Conservation (phyloP, 2,329 filamentous ascomycete species). For the Biscogniauxia sp. region DNA sequence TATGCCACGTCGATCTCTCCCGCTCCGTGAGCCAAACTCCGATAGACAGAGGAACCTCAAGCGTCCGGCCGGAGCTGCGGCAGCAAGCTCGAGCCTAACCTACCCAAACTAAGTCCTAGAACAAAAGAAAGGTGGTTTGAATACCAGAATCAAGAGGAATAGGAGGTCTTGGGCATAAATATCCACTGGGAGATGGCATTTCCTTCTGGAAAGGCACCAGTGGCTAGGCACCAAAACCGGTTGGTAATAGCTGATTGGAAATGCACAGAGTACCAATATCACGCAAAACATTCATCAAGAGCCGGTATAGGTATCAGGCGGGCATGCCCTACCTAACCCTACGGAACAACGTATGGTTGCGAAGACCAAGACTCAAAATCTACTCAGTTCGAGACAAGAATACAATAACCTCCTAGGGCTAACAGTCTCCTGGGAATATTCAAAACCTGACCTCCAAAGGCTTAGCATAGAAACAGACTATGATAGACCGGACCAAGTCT, state of each 20-base stretch:
- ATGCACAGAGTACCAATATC: not conserved
- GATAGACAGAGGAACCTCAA: not conserved
- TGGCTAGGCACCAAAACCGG: not conserved
- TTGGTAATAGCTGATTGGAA: too few species aligned
- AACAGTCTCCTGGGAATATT: too few species aligned
- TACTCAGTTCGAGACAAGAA: too few species aligned
- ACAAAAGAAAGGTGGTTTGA: not conserved
- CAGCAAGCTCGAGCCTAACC: not conserved
- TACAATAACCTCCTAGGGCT: too few species aligned
- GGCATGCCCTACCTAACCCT: too few species aligned
- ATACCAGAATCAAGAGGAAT: too few species aligned
- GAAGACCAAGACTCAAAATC: too few species aligned
- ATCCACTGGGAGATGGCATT: not conserved
- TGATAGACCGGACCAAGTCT: not conserved
- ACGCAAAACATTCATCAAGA: too few species aligned
- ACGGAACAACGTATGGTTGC: too few species aligned
- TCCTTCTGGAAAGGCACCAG: not conserved
- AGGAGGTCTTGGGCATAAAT: not conserved
- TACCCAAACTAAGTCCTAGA: not conserved
- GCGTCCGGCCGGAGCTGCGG: not conserved
- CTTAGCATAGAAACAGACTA: too few species aligned
- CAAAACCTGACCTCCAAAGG: too few species aligned
- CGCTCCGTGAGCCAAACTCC: not conserved
- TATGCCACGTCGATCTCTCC: not conserved
- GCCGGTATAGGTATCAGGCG: too few species aligned